A percentile compares a stretch with the other conserved stretches of the same genome.
Evolutionary conservation across 306 rosid species (phyloP).

Genomic region (Castanea mollissima): DNA sequence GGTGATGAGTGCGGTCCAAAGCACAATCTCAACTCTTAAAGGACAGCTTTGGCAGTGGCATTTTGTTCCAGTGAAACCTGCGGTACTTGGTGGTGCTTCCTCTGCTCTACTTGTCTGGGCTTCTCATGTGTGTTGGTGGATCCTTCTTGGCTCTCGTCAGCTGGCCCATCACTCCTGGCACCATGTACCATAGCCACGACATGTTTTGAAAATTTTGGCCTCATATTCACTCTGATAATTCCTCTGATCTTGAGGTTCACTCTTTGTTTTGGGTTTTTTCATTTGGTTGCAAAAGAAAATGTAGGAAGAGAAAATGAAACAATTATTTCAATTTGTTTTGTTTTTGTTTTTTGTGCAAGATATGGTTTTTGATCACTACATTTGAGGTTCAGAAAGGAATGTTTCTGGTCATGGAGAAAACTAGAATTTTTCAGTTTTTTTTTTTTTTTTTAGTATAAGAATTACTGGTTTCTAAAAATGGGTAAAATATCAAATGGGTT

Average conservation of each 20-base stretch:
- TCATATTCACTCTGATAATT: slow-evolving; percentile 63
- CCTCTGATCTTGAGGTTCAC: slow-evolving; percentile 67
- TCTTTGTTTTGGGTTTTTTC: not conserved
- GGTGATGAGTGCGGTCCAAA: slow-evolving; percentile 58
- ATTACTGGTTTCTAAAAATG: not conserved
- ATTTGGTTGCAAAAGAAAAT: slow-evolving; percentile 20
- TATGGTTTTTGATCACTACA: not conserved
- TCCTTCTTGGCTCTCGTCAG: slow-evolving; percentile 70
- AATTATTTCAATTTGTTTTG: not conserved
- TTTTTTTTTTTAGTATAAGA: not conserved
- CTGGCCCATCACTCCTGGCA: slow-evolving; percentile 72
- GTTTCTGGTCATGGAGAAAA: not conserved
- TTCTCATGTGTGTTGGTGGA: slow-evolving; percentile 74
- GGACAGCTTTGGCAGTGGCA: slow-evolving; percentile 44
- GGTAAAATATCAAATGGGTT: not conserved
- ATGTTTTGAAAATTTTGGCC: slow-evolving; percentile 58
- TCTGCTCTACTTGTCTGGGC: slow-evolving; percentile 69
- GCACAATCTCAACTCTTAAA: slow-evolving; percentile 30
- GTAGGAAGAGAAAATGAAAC: not conserved
- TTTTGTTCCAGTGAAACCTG: slow-evolving; percentile 57
- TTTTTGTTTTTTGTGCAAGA: not conserved
- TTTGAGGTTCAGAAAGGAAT: not conserved
- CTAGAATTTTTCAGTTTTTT: not conserved
- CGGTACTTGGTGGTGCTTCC: slow-evolving; percentile 75
- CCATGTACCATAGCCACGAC: slow-evolving; percentile 70